Conservation (phyloP, 495 filamentous ascomycete species). For the Neurospora sp. region DNA sequence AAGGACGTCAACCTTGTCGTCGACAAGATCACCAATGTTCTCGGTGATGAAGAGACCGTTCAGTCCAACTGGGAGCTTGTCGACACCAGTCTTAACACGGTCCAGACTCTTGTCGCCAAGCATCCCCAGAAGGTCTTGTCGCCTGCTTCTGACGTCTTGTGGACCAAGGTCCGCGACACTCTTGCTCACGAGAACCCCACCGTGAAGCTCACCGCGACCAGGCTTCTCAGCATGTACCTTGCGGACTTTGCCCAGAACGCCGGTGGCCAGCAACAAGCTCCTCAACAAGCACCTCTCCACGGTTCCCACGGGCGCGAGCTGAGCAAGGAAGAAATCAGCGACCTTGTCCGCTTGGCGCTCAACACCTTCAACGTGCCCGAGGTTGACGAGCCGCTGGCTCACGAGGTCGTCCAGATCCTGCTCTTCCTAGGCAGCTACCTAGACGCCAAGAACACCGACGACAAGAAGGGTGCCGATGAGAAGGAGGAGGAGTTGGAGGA, state of each 20-base stretch:
- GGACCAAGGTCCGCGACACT: slow-evolving; percentile 53
- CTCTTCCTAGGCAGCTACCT: slow-evolving; percentile 51
- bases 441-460: slow-evolving; percentile 19
- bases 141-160: slow-evolving; percentile 45
- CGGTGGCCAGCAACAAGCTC: slow-evolving; percentile 24
- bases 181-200: slow-evolving; percentile 63
- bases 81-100: slow-evolving; percentile 59
- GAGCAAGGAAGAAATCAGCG: slow-evolving; percentile 50
- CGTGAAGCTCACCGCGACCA: slow-evolving; percentile 67
- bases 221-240: slow-evolving; percentile 66
- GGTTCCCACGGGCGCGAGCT: slow-evolving; percentile 66
- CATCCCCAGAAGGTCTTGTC: slow-evolving; percentile 54
- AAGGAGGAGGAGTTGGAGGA: slow-evolving; percentile 34
- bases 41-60: slow-evolving; percentile 37
- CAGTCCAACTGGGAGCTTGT: slow-evolving; percentile 66
- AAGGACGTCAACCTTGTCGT: slow-evolving; percentile 46
- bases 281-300: slow-evolving; percentile 48
- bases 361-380: slow-evolving; percentile 55
- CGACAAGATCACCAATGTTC: slow-evolving; percentile 33
- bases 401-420: slow-evolving; percentile 65
- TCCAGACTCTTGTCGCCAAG: slow-evolving; percentile 55
- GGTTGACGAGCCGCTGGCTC: slow-evolving; percentile 54
- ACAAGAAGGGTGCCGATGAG: slow-evolving; percentile 16
- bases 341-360: slow-evolving; percentile 53
- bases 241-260: slow-evolving; percentile 63